Percentiles rank a stretch among this genome's conserved stretches.
These are phyloP conservation scores for Phytophthora boehmeriae DNA, from an alignment of 352 stramenopile genomes.

Conservation along the genomic window DNA sequence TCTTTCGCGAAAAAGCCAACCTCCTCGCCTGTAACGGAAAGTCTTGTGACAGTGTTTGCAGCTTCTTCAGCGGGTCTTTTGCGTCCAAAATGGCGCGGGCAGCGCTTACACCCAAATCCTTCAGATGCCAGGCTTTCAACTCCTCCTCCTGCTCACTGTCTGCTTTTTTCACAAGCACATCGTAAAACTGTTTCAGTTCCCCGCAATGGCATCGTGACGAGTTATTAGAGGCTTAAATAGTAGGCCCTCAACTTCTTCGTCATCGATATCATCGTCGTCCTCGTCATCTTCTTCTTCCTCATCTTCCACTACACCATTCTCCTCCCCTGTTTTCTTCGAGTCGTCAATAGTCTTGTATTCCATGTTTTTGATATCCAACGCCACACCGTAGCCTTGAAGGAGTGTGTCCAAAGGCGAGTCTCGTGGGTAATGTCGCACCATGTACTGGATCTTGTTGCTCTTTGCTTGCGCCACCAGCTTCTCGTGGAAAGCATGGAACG, in stretches of 20 bases:
- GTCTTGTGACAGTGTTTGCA: constrained; percentile 87
- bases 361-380: constrained; percentile 97
- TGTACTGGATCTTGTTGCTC: constrained; percentile 73
- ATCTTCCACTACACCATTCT: constrained; percentile 35
- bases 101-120: constrained; percentile 88
- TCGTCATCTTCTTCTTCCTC: constrained; percentile 45
- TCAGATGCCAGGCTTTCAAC: constrained; percentile 89
- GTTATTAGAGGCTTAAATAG: constrained; percentile 63
- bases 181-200: constrained; percentile 60
- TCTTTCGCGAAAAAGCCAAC: constrained; percentile 70
- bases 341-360: constrained; percentile 97
- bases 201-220: constrained; percentile 47
- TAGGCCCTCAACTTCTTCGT: constrained; percentile 73
- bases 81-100: constrained; percentile 70
- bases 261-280: constrained; percentile 41
- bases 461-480: constrained; percentile 65
- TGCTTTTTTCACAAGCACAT: constrained; percentile 57
- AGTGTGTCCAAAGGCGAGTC: constrained; percentile 74
- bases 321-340: constrained; percentile 60
- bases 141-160: constrained; percentile 40
- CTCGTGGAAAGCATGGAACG: constrained; percentile 77
- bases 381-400: constrained; percentile 92
- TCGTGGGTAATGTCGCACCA: constrained; percentile 79
- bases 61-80: constrained; percentile 75
- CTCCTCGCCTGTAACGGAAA: constrained; percentile 89